Evolutionary conservation across 2,329 filamentous ascomycete genomes (phyloP).

Genomic region (Microcyclospora tardicrescens): DNA sequence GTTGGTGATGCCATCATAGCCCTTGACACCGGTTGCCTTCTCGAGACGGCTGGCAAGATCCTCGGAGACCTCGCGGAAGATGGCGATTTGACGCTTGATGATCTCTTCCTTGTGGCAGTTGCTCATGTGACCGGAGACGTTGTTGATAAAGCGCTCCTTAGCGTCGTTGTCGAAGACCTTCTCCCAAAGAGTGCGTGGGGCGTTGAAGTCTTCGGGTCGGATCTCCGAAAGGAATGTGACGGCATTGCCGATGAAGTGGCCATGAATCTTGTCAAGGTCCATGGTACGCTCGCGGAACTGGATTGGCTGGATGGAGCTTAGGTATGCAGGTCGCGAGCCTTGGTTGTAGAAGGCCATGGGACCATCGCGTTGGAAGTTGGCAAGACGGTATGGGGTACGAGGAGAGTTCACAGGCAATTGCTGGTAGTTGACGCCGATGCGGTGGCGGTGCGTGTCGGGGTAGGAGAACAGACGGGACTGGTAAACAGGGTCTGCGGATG

Average conservation of each 20-base stretch:
- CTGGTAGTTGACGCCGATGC: conserved; percentile 46
- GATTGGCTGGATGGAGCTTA: conserved; percentile 40
- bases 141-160: conserved; percentile 45
- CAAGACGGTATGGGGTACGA: conserved; percentile 43
- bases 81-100: conserved; percentile 51
- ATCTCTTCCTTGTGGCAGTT: conserved; percentile 46
- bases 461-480: conserved; percentile 60
- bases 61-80: conserved; percentile 49
- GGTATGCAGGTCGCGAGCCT: conserved; percentile 45
- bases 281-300: conserved; percentile 34
- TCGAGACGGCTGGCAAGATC: conserved; percentile 47
- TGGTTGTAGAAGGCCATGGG: conserved; percentile 56
- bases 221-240: conserved; percentile 41
- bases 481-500: conserved; percentile 56
- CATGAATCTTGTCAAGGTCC: conserved; percentile 38
- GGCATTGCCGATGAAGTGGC: conserved; percentile 36
- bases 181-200: conserved; percentile 46
- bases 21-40: conserved; percentile 50
- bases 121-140: conserved; percentile 49
- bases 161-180: conserved; percentile 48
- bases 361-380: conserved; percentile 61
- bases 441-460: conserved; percentile 50
- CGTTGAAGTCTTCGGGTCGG: conserved; percentile 41
- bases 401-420: conserved; percentile 43
- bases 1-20: conserved; percentile 43